These are phyloP conservation scores for Colletotrichum cereale DNA, from an alignment of 2,329 filamentous ascomycete species.

Conservation along the genomic window DNA sequence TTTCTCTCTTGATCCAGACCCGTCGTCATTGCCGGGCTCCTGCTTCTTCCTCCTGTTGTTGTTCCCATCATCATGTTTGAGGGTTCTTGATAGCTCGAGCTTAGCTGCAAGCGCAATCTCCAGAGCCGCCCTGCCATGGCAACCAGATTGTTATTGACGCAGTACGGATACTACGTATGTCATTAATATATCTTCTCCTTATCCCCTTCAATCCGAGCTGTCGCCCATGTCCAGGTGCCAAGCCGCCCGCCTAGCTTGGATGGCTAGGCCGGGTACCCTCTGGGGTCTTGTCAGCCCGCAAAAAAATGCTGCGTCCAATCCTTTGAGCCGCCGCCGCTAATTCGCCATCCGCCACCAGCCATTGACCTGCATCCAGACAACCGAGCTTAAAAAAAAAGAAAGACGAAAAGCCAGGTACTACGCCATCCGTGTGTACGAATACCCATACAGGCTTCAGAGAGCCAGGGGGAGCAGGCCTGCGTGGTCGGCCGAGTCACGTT, in stretches of 20 bases:
- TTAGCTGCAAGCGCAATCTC: not conserved
- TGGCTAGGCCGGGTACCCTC: slow-evolving; percentile 8
- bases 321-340: slow-evolving; percentile 34
- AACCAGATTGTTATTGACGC: slow-evolving; percentile 1
- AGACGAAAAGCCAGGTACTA: slow-evolving; percentile 7
- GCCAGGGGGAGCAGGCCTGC: slow-evolving; percentile 21
- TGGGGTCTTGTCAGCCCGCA: slow-evolving; percentile 28
- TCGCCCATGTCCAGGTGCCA: slow-evolving; percentile 34
- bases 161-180: not conserved
- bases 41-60: not conserved
- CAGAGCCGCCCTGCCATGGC: slow-evolving; percentile 2
- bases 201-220: slow-evolving; percentile 27
- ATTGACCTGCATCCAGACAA: slow-evolving; percentile 38
- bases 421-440: not conserved
- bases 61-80: not conserved
- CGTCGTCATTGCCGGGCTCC: not conserved
- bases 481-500: slow-evolving; percentile 35
- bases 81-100: not conserved
- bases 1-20: not conserved
- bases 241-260: slow-evolving; percentile 22
- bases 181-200: not conserved
- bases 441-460: slow-evolving; percentile 22
- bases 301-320: slow-evolving; percentile 25
- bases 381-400: slow-evolving; percentile 38
- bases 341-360: slow-evolving; percentile 32